Percentiles rank a stretch among this genome's conserved stretches.
These are phyloP conservation scores for Fragilaria radians DNA, from an alignment of 108 stramenopile genomes.

Conservation along the genomic window DNA sequence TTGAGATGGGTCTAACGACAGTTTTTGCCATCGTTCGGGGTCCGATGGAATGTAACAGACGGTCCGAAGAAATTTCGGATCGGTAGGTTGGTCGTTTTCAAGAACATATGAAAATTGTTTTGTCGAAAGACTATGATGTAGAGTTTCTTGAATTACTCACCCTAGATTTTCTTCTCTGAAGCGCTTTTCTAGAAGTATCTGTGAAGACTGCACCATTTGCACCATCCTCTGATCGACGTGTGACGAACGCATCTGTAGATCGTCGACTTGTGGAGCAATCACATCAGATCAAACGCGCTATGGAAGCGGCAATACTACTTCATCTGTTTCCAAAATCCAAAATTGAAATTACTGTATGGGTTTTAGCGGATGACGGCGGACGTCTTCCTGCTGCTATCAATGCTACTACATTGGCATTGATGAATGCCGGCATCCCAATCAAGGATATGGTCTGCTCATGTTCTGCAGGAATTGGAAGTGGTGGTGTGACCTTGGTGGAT, in stretches of 20 bases:
- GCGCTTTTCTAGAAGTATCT: constrained; percentile 63
- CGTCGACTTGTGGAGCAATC: constrained; percentile 74
- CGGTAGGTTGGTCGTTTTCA: constrained; percentile 10
- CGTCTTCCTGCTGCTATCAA: constrained; percentile 81
- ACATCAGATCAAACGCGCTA: constrained; percentile 57
- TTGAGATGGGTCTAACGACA: constrained; percentile 80
- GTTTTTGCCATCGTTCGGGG: constrained; percentile 58
- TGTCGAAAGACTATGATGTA: too few relatives aligned
- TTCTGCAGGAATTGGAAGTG: constrained; percentile 51
- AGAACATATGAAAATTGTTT: too few relatives aligned
- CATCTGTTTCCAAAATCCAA: constrained; percentile 76
- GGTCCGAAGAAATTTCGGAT: constrained; percentile 71
- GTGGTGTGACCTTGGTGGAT: constrained; percentile 66
- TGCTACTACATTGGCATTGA: constrained; percentile 69
- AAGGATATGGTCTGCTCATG: constrained; percentile 81
- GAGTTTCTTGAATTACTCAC: too few relatives aligned
- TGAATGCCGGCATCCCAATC: constrained; percentile 78
- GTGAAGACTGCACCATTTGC: constrained; percentile 67
- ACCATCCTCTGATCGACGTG: constrained; percentile 57
- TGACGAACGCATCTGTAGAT: constrained; percentile 59
- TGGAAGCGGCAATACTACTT: constrained; percentile 72
- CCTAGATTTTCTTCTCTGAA: too few relatives aligned
- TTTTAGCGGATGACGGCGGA: constrained; percentile 85
- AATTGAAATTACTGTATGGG: constrained; percentile 52
- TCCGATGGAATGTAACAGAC: constrained; percentile 57